Conservation (phyloP, 257 asterid species). For the Solanum etuberosum region DNA sequence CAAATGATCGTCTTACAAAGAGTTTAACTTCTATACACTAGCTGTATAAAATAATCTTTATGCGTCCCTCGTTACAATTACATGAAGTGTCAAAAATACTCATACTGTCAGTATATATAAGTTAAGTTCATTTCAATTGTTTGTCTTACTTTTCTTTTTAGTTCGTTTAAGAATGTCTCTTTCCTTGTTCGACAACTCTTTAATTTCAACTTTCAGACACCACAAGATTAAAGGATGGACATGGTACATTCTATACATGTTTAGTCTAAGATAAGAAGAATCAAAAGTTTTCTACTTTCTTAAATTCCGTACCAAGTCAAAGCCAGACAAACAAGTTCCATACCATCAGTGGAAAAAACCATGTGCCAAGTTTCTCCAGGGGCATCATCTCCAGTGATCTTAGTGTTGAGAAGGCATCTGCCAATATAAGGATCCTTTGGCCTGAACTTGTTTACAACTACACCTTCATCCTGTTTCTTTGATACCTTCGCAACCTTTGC, state of each 20-base stretch:
- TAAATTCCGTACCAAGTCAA: not conserved
- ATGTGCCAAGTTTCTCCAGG: constrained; percentile 99
- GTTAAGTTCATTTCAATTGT: not conserved
- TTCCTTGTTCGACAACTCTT: not conserved
- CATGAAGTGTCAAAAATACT: not conserved
- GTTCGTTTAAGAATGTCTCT: not conserved
- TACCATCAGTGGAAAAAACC: constrained; percentile 96
- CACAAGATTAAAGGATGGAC: not conserved
- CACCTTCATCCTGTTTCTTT: constrained; percentile 75
- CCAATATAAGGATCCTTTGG: constrained; percentile 92
- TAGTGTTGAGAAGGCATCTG: constrained; percentile 68
- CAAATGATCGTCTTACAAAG: not conserved
- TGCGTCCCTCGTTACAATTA: not conserved
- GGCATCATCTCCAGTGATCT: constrained; percentile 96
- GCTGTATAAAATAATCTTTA: not conserved
- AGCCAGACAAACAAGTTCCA: constrained; percentile 5
- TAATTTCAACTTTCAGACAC: not conserved
- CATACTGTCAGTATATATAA: not conserved
- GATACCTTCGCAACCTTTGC: constrained; percentile 60
- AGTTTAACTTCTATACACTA: not conserved
- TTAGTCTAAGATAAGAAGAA: not conserved
- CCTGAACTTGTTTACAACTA: constrained; percentile 72
- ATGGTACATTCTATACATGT: not conserved
- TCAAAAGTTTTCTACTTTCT: not conserved
- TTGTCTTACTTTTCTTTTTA: not conserved